Evolutionary conservation across 108 stramenopile species (phyloP).

Genomic region (Schizochytrium sp.): DNA sequence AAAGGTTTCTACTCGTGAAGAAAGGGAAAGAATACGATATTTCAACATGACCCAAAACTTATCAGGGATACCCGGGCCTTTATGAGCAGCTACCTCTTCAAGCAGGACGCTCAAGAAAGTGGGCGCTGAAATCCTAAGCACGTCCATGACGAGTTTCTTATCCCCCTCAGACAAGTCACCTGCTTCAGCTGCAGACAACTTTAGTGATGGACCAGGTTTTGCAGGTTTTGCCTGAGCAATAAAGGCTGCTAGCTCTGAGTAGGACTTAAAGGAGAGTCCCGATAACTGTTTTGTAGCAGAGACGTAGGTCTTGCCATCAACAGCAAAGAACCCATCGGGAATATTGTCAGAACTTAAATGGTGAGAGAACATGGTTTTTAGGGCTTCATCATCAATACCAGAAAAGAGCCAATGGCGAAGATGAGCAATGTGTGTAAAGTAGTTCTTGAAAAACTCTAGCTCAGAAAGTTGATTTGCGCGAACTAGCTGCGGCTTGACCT

Average conservation of each 20-base stretch:
- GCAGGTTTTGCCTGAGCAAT: conserved; percentile 4
- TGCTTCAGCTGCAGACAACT: not conserved
- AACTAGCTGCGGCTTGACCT: conserved; percentile 2
- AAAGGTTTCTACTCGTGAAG: conserved; percentile 22
- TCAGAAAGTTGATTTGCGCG: conserved; percentile 13
- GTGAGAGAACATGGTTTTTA: not conserved
- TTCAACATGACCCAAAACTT: conserved; percentile 24
- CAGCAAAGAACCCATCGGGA: not conserved
- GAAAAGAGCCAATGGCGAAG: conserved; percentile 14
- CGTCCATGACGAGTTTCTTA: conserved; percentile 15
- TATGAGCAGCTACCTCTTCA: conserved; percentile 10
- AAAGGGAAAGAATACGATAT: not conserved
- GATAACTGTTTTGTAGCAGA: not conserved
- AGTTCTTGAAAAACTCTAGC: conserved; percentile 1
- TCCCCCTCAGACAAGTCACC: not conserved
- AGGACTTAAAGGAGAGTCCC: conserved; percentile 5
- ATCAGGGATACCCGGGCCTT: not conserved
- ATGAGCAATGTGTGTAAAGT: not conserved
- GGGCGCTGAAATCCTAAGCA: conserved; percentile 3
- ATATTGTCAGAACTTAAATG: not conserved
- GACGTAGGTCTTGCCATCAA: not conserved
- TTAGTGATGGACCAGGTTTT: not conserved
- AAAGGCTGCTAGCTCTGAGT: not conserved
- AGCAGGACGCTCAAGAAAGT: conserved; percentile 30
- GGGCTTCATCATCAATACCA: not conserved